Evolutionary conservation across 2,329 filamentous ascomycete genomes (phyloP).

Genomic region (Incumbomyces delicatus): DNA sequence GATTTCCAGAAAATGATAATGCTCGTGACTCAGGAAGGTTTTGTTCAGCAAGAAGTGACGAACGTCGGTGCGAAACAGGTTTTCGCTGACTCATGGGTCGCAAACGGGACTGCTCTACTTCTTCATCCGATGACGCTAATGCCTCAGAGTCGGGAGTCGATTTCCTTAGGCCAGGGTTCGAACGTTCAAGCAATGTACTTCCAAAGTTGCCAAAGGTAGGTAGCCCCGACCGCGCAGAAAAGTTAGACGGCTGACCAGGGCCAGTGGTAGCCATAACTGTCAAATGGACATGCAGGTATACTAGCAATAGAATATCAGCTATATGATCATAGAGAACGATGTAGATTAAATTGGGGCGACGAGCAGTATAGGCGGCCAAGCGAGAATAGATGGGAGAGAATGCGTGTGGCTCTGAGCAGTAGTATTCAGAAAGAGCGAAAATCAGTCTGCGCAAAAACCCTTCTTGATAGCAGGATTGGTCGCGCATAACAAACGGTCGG

Average conservation of each 20-base stretch:
- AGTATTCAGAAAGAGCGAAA: no score
- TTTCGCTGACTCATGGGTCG: slow-evolving; percentile 30
- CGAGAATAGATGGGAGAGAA: no score
- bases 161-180: slow-evolving; percentile 58
- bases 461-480: no score
- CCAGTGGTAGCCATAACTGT: slow-evolving; percentile 2
- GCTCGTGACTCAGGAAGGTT: slow-evolving; percentile 58
- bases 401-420: no score
- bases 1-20: slow-evolving; percentile 39
- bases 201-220: slow-evolving; percentile 21
- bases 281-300: not conserved
- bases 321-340: no score
- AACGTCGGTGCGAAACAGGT: slow-evolving; percentile 49
- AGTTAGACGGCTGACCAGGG: slow-evolving; percentile 4
- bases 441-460: no score
- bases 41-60: slow-evolving; percentile 39
- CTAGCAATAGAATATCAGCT: no score
- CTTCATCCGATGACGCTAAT: slow-evolving; percentile 87
- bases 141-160: slow-evolving; percentile 93
- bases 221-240: slow-evolving; percentile 16
- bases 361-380: no score
- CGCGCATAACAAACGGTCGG: no score
- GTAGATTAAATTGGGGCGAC: no score
- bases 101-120: slow-evolving; percentile 52
- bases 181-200: slow-evolving; percentile 55